phyloP scores from a whole-genome alignment of 208 protist species.

The Borovskyia barvae region DNA sequence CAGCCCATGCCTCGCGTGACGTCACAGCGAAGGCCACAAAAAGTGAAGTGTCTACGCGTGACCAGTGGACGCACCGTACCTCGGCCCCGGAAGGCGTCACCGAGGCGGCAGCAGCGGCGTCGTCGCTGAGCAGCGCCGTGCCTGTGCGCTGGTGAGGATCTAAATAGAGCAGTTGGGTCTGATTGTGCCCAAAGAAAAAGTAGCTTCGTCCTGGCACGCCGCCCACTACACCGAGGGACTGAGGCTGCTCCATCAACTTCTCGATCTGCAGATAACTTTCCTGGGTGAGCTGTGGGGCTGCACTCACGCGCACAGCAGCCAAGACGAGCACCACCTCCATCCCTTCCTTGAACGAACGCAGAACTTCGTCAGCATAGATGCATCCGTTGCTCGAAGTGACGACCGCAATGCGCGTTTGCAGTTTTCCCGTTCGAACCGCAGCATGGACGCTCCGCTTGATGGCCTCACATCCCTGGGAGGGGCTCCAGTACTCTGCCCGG shows the following conservation, averaged over 20 bases:
- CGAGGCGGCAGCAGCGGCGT: conserved; percentile 3
- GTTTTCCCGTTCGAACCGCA: conserved; percentile 25
- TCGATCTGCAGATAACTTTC: conserved; percentile 57
- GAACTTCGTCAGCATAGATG: conserved; percentile 49
- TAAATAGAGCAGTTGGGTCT: conserved; percentile 61
- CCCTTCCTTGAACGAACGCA: conserved; percentile 21
- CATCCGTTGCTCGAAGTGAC: conserved; percentile 41
- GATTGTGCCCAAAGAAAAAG: conserved; percentile 70
- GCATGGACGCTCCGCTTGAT: conserved; percentile 43
- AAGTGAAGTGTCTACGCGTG: conserved; percentile 62
- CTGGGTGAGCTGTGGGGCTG: conserved; percentile 37
- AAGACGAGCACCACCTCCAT: conserved; percentile 60
- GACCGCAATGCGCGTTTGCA: conserved; percentile 42
- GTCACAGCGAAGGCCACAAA: conserved; percentile 64
- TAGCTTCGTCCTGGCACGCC: conserved; percentile 65
- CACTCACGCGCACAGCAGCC: conserved; percentile 46
- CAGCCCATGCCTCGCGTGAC: conserved; percentile 30
- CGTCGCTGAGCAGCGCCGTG: conserved; percentile 26
- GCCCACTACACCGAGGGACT: conserved; percentile 68
- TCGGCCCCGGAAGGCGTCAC: conserved; percentile 35
- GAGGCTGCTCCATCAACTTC: conserved; percentile 44
- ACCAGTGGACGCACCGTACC: conserved; percentile 54
- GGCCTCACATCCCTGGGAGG: conserved; percentile 72
- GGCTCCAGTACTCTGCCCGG: conserved; percentile 66
- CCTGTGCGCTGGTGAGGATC: conserved; percentile 68